Evolutionary conservation across 371 early-diverging fungal genomes (phyloP), one percentile per base, ranked within the genome.

Genomic region (Haplosporangium sp.): DNA sequence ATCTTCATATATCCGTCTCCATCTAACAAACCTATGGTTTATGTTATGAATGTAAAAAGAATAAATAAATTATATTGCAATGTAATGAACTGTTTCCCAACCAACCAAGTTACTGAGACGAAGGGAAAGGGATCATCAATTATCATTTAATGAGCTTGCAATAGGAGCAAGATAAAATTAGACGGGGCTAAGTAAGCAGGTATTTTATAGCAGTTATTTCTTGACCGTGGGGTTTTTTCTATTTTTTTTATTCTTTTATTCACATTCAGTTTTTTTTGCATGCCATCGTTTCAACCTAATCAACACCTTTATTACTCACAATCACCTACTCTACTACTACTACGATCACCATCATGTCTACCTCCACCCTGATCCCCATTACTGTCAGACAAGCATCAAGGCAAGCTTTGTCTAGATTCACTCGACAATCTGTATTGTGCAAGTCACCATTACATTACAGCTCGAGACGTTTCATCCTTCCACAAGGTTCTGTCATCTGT

Each of bases 351-450:
- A 68, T 58, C 57, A 73, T 73, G 74, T 44, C 67, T 27, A 39
- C 74, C 40, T 37, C 74, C 53, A 37, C 67, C 50, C n/a, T 68
- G 68, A 73, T 73, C 59, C 37, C 63, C 59, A 50, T 57, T 19
- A 34, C 62, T 17, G 8, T 67, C 44, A 73, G 63, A 50, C 74
- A 68, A 35, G 67, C 65, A 20, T 68, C 68, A 11, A 71, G 50
- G 11, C 42, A 59, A 7, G 55, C 34, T 35, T 15, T 48, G 35
- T 58, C 56, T 8, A 57, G 20, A 35, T 45, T 71, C 61, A 39
- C 59, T 38, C 69, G 11, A 19, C 9, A 19, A 39, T 4, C 63
- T 39, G 4, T 50, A 3, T 48, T 55, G 63, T 37, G 44, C 45
- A 58, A 50, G 50, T 27, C 44, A 42, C 5, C 61, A 2, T 67